phyloP scores from a whole-genome alignment of 2,329 filamentous ascomycete genomes.

The Nemania diffusa region DNA sequence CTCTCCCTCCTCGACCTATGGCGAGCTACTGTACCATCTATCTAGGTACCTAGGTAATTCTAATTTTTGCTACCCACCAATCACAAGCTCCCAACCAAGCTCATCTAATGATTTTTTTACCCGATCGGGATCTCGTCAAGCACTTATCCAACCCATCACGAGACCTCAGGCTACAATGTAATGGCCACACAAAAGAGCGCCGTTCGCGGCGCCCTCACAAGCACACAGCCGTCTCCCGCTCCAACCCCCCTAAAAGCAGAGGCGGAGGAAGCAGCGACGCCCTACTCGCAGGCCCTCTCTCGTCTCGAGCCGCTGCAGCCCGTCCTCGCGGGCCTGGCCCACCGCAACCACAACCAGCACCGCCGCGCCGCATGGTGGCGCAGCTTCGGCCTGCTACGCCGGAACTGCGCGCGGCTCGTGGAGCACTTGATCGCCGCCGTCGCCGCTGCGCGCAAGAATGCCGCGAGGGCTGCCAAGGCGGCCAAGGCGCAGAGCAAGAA shows the following conservation, averaged over 20 bases:
- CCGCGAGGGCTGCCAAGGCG: slow-evolving; percentile 29
- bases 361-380: slow-evolving; percentile 82
- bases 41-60: not conserved
- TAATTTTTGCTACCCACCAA: slow-evolving; percentile 4
- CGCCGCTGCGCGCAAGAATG: slow-evolving; percentile 23
- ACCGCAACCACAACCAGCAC: slow-evolving; percentile 94
- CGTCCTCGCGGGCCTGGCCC: slow-evolving; percentile 77
- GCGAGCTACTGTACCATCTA: too few relatives aligned
- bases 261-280: not conserved
- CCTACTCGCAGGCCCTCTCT: slow-evolving; percentile 42
- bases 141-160: not conserved
- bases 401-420: slow-evolving; percentile 68
- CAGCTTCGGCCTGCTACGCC: slow-evolving; percentile 76
- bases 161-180: slow-evolving; percentile 25
- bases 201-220: slow-evolving; percentile 16
- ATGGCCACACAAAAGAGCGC: slow-evolving; percentile 34
- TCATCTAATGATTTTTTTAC: not conserved
- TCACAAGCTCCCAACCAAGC: not conserved
- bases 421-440: slow-evolving; percentile 48
- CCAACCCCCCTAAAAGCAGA: not conserved
- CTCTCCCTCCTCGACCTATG: too few relatives aligned
- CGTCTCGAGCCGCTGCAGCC: slow-evolving; percentile 48
- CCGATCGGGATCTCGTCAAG: not conserved
- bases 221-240: not conserved
- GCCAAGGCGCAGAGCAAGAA: slow-evolving; percentile 50